Evolutionary conservation across 2,329 filamentous ascomycete genomes (phyloP).

Genomic region (Aspergillus udagawae): DNA sequence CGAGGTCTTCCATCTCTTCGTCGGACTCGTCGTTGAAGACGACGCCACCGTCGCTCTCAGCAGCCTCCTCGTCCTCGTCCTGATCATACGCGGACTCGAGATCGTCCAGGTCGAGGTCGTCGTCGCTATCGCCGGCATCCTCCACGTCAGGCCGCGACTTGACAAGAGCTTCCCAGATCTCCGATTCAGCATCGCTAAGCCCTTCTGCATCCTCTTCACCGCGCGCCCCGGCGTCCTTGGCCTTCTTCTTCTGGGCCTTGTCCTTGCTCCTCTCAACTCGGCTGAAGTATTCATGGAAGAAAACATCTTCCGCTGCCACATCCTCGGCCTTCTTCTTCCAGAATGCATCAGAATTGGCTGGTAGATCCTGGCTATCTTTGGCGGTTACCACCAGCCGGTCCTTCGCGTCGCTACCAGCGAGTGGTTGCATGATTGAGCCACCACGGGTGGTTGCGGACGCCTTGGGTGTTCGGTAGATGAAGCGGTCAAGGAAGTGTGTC

Average conservation of each 20-base stretch:
- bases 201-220: slow-evolving; percentile 38
- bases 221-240: slow-evolving; percentile 47
- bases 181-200: slow-evolving; percentile 64
- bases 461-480: slow-evolving; percentile 96
- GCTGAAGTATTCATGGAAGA: slow-evolving; percentile 97
- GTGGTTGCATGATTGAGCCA: slow-evolving; percentile 93
- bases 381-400: slow-evolving; percentile 59
- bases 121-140: slow-evolving; percentile 54
- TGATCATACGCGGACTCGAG: slow-evolving; percentile 50
- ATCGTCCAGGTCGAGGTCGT: slow-evolving; percentile 55
- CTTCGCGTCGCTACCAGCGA: slow-evolving; percentile 60
- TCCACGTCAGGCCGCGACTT: slow-evolving; percentile 74
- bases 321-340: slow-evolving; percentile 88
- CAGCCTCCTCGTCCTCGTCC: slow-evolving; percentile 37
- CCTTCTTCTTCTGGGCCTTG: slow-evolving; percentile 51
- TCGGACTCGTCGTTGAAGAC: slow-evolving; percentile 47
- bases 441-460: slow-evolving; percentile 62
- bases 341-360: slow-evolving; percentile 83
- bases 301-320: slow-evolving; percentile 85
- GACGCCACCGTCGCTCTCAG: slow-evolving; percentile 39
- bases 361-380: slow-evolving; percentile 57
- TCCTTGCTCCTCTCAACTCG: slow-evolving; percentile 61
- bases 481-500: slow-evolving; percentile 94
- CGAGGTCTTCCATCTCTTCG: slow-evolving; percentile 44
- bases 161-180: slow-evolving; percentile 90